Percentiles rank a stretch among this genome's conserved stretches.
These are phyloP conservation scores for Aspergillus haitiensis DNA, from an alignment of 495 filamentous ascomycete genomes.

Conservation along the genomic window DNA sequence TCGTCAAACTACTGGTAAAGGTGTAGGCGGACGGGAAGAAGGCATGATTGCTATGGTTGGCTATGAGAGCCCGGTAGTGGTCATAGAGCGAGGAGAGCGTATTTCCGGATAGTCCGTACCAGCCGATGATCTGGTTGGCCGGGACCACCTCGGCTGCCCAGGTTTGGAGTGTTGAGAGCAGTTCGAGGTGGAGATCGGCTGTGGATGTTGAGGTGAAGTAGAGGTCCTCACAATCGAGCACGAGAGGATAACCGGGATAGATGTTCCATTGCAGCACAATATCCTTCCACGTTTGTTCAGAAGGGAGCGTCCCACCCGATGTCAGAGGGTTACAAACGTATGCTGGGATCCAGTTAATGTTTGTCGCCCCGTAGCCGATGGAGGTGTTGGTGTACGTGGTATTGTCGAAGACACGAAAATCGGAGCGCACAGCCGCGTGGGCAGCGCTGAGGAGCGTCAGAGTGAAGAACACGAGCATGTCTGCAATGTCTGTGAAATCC, in stretches of 20 bases:
- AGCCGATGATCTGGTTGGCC: background rate
- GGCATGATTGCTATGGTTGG: background rate
- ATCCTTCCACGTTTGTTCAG: background rate
- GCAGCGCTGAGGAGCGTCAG: background rate
- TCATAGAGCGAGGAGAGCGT: conserved; percentile 3
- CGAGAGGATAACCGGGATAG: background rate
- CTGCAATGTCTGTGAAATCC: too few species aligned
- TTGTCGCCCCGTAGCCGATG: background rate
- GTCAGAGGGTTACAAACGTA: conserved; percentile 3
- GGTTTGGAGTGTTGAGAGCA: background rate
- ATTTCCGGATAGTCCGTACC: background rate
- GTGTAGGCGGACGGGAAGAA: conserved; percentile 5
- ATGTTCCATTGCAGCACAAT: conserved; percentile 1
- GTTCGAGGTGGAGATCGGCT: background rate
- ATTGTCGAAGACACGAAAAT: conserved; percentile 1
- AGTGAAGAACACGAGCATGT: background rate
- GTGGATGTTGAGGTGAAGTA: conserved; percentile 2
- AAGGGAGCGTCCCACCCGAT: background rate
- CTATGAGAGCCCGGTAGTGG: conserved; percentile 2
- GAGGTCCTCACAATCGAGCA: background rate
- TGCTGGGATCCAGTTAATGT: conserved; percentile 2
- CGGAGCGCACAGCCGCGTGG: conserved; percentile 1
- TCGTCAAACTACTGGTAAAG: background rate
- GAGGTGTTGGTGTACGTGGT: conserved; percentile 1
- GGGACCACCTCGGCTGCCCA: background rate